Base-by-base conservation (phyloP, 176 grass and related monocot species). In the Zea mays region DNA sequence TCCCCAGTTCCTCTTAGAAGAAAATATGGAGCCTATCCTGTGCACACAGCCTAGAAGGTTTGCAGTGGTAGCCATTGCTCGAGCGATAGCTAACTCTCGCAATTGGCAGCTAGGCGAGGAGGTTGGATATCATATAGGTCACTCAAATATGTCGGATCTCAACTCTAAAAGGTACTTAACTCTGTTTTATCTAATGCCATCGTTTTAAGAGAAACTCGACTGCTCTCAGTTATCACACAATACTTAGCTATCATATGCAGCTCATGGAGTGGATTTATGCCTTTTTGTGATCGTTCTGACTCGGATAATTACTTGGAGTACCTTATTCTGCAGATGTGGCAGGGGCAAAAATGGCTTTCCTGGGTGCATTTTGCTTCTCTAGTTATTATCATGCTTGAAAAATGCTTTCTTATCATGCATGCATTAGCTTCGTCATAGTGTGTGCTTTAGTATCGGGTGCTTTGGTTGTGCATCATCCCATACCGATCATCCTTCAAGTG, bases 31-130 rank as follows among this genome's bases (percentile, higher is more conserved):
- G 37, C 93, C 93, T 10, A 87, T 97, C 58, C 56, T 97, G 54
- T 97, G 93, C 86, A 97, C 93, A 57, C 93, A 97, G 73, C 93
- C 93, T 50, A 91, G 93, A 88, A 91, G 93, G 80, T 93, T 97
- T 81, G 93, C 93, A 12, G 93, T 93, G 15, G 90, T 97, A 48
- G 79, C 90, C 21, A 93, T 97, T 71, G 93, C 93, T 85, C 85
- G 89, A 75, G 85, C 84, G 41, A 78, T 97, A 48, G 93, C 90
- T 62, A 67, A 93, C 83, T 84, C 90, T 69, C 88, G 88, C 67
- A 82, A 93, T 35, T 97, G 88, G 80, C 78, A 89, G 64, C 60
- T 97, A 11, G 93, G 93, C 27, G 86, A 83, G 65, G 90, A 93
- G 79, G 84, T 97, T 63, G 93, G 93, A 54, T 97, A 97, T 85